Base-by-base conservation (phyloP, 306 rosid genomes). In the Sophora flavescens region DNA sequence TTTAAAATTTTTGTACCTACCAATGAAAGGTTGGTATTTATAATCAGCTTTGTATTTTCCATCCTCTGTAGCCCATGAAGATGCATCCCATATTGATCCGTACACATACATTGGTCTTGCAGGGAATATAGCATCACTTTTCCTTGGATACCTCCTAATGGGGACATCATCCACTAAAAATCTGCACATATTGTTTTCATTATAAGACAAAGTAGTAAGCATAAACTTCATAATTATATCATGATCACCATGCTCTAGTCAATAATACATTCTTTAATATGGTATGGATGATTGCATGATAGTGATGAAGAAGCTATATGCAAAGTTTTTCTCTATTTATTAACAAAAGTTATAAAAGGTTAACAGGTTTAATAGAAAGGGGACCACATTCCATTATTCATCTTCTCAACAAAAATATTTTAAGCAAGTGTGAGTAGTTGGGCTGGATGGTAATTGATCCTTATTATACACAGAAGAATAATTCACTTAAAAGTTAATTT, bases 71-170 rank as follows among this genome's bases (percentile, higher is more conserved):
- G 99, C 97, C 99, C 99, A 95, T 2, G 87, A 18, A 16, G 97
- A 95, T 41, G 99, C 99, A 80, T 92, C 99, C 99, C 99, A 92
- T 74, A 92, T 91, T 14, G 97, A 91, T 28, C 98, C 99, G 63
- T 91, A 95, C 57, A 82, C 81, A 85, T 88, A 87, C 99, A 95
- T 87, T 68, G 95, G 88, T 58, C 99, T 84, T 58, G 65, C 17
- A 18, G 97, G 99, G 66, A 84, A 95, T 57, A 96, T 95, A 3
- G 89, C 87, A 42, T 95, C 93, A 70, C 87, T 89, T 85, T 85
- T 89, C 76, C 86, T 84, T 11, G 81, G 80, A 62, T 92, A 95
- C 79, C 88, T 88, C 69, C 99, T 88, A 70, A 95, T 73, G 15
- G 99, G 99, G 33, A 91, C 86, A 79, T 92, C 92, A 68, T 95